Evolutionary conservation across 2,329 filamentous ascomycete genomes (phyloP).

Genomic region (Fusarium nelsonii): DNA sequence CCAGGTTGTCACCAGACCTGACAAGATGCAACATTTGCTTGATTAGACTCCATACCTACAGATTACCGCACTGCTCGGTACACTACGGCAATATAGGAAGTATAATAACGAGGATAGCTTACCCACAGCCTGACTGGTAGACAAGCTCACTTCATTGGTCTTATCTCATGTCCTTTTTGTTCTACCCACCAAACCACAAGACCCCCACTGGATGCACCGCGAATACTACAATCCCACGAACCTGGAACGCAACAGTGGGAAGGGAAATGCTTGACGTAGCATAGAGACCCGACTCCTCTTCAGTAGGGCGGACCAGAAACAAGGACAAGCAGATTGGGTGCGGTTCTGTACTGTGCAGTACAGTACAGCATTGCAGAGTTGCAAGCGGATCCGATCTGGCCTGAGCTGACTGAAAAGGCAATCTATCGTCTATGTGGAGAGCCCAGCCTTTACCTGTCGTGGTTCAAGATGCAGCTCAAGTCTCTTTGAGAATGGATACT

Average conservation of each 20-base stretch:
- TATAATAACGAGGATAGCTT: not conserved
- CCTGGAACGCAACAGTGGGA: slow-evolving; percentile 35
- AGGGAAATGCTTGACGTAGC: slow-evolving; percentile 29
- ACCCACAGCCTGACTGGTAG: not conserved
- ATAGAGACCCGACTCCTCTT: not conserved
- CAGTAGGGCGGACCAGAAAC: not conserved
- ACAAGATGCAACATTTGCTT: not conserved
- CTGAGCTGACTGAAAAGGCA: not conserved
- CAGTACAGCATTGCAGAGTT: not conserved
- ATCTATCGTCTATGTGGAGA: not conserved
- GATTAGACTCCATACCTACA: not conserved
- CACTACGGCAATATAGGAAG: not conserved
- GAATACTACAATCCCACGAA: slow-evolving; percentile 32
- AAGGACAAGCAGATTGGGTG: not conserved
- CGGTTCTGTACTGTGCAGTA: not conserved
- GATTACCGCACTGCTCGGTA: not conserved
- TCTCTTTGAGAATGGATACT: not conserved
- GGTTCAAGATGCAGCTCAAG: slow-evolving; percentile 17
- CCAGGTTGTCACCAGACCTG: slow-evolving; percentile 10
- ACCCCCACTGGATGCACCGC: slow-evolving; percentile 22
- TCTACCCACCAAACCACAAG: slow-evolving; percentile 6
- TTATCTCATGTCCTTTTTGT: slow-evolving; percentile 15
- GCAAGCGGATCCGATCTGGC: slow-evolving; percentile 7
- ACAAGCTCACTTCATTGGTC: slow-evolving; percentile 10
- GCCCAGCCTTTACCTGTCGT: slow-evolving; percentile 8